Percentiles rank a stretch among this genome's conserved stretches.
Evolutionary conservation across 169 alveolate species (phyloP).

Genomic region (Cryptosporidium meleagridis): DNA sequence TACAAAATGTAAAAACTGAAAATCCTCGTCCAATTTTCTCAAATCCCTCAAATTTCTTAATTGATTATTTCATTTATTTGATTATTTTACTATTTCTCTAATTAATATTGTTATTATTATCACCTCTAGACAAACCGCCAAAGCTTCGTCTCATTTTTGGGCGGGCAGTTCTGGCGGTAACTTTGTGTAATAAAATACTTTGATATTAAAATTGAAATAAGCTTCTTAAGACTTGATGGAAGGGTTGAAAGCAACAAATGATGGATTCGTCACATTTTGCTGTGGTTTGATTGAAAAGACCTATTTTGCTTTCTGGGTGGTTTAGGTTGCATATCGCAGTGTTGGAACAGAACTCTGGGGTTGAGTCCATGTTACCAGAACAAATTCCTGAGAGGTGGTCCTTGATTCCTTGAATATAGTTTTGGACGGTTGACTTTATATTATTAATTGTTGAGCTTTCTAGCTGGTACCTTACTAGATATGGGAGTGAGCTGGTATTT

Average conservation of each 20-base stretch:
- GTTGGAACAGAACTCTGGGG: neutral
- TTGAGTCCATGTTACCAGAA: neutral
- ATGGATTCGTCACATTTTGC: neutral
- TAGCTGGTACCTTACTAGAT: slow-evolving; percentile 30
- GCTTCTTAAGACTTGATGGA: neutral
- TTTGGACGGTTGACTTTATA: slow-evolving; percentile 44
- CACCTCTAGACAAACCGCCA: neutral
- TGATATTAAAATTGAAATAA: neutral
- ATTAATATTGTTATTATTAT: no score
- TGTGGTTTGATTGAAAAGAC: neutral
- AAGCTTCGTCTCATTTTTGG: neutral
- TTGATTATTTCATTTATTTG: no score
- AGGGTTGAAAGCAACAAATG: slow-evolving; percentile 11
- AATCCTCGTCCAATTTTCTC: neutral
- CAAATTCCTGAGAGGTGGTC: neutral
- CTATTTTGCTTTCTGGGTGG: neutral
- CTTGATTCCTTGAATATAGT: slow-evolving; percentile 19
- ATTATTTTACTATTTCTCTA: neutral
- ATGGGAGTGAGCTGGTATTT: slow-evolving; percentile 31
- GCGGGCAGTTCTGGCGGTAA: neutral
- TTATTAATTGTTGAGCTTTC: slow-evolving; percentile 48
- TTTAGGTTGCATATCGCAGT: neutral
- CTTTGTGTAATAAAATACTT: neutral
- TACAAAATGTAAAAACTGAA: no score
- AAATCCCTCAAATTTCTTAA: neutral